A percentile compares a stretch with the other conserved stretches of the same genome.
Evolutionary conservation across 371 early-diverging fungal genomes (phyloP).

Genomic region (Apophysomyces trapeziformis): DNA sequence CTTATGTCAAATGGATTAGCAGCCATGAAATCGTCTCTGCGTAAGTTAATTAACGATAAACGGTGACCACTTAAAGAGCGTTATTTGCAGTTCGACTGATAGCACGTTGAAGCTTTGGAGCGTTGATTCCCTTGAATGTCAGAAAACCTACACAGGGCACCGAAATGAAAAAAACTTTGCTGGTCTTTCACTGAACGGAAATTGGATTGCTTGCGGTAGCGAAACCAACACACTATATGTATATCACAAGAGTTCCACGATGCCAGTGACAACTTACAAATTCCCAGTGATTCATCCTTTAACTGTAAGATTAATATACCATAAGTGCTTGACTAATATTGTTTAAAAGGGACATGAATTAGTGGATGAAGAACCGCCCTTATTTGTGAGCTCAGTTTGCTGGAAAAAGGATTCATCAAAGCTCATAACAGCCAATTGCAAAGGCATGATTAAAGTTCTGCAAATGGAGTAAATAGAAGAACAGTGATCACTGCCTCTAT

Average conservation of each 20-base stretch:
- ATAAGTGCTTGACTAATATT: slow-evolving; percentile 15
- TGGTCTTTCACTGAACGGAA: slow-evolving; percentile 76
- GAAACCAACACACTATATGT: slow-evolving; percentile 87
- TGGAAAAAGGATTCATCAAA: slow-evolving; percentile 82
- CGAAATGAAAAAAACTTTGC: slow-evolving; percentile 96
- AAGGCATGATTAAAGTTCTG: slow-evolving; percentile 84
- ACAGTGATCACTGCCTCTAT: too few relatives aligned
- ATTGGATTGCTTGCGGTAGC: slow-evolving; percentile 92
- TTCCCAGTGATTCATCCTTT: slow-evolving; percentile 74
- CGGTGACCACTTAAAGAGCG: not conserved
- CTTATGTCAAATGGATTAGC: slow-evolving; percentile 85
- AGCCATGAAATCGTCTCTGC: slow-evolving; percentile 80
- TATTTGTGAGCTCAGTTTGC: slow-evolving; percentile 90
- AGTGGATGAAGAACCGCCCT: slow-evolving; percentile 61
- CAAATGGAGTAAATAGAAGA: slow-evolving; percentile 38
- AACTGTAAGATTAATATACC: slow-evolving; percentile 51
- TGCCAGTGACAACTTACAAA: slow-evolving; percentile 72
- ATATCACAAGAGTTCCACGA: slow-evolving; percentile 73
- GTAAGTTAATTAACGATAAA: slow-evolving; percentile 24
- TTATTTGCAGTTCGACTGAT: slow-evolving; percentile 74
- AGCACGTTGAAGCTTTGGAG: slow-evolving; percentile 88
- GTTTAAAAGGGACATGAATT: slow-evolving; percentile 54
- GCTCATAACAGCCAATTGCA: slow-evolving; percentile 87
- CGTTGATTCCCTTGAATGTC: slow-evolving; percentile 53
- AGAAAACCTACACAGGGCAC: slow-evolving; percentile 82